Conservation (phyloP, 768 basidiomycete genomes). For the Hirschioporus abietinus region DNA sequence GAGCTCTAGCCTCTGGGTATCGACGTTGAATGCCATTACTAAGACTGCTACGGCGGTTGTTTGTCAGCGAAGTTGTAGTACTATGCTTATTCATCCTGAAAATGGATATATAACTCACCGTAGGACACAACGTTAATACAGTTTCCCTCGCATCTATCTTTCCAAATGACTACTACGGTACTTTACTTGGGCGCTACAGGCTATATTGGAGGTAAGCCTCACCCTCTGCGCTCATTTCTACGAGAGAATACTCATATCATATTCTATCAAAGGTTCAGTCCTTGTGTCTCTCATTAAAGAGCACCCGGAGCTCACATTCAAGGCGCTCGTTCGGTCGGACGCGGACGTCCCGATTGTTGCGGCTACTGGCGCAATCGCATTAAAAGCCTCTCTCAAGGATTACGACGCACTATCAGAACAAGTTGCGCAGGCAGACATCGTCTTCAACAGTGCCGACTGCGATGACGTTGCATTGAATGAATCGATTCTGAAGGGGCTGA, state of each 20-base stretch:
- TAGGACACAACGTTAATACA: too few species aligned
- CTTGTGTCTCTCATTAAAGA: neutral
- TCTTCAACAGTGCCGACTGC: conserved; percentile 37
- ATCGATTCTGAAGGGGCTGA: neutral
- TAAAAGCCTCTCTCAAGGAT: conserved; percentile 36
- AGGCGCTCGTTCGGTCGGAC: neutral
- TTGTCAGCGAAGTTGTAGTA: too few species aligned
- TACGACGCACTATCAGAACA: conserved; percentile 29
- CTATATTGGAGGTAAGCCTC: conserved; percentile 26
- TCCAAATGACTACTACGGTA: neutral
- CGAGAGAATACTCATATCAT: neutral
- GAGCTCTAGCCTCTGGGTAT: too few species aligned
- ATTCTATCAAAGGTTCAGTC: neutral
- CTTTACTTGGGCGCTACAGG: conserved; percentile 35
- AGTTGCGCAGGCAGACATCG: conserved; percentile 30
- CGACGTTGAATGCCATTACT: too few species aligned
- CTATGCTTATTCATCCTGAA: too few species aligned
- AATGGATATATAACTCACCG: too few species aligned
- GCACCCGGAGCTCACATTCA: neutral
- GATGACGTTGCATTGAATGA: conserved; percentile 16
- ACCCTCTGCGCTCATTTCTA: neutral
- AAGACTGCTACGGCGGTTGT: too few species aligned
- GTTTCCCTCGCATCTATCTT: too few species aligned
- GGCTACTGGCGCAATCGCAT: conserved; percentile 4
- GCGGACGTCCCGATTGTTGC: neutral